Conservation (phyloP, 345 rosid species). For the Eutrema yunnanense region DNA sequence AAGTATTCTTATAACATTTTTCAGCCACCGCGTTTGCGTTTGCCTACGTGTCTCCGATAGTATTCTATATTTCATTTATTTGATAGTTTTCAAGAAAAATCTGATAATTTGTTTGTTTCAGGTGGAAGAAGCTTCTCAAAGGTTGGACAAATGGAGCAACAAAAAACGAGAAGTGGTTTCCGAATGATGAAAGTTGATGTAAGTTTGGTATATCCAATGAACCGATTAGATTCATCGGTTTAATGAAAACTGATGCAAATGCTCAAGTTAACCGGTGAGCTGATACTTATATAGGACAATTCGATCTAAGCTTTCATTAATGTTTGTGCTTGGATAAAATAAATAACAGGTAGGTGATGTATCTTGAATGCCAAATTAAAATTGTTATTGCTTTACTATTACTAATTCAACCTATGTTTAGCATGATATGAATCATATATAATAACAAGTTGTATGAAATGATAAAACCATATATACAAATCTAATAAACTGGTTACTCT, state of each 20-base stretch:
- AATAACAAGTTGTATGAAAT: background rate
- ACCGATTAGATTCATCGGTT: background rate
- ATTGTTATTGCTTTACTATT: background rate
- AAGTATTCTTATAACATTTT: background rate
- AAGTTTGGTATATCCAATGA: background rate
- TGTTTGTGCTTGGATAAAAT: background rate
- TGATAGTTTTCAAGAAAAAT: background rate
- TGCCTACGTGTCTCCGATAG: background rate
- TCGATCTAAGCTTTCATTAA: background rate
- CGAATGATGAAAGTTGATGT: background rate
- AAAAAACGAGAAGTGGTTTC: conserved; percentile 16
- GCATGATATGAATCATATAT: background rate
- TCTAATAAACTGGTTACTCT: too few species aligned
- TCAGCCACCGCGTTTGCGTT: background rate
- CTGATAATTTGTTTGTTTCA: background rate
- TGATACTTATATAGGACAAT: background rate
- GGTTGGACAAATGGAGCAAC: conserved; percentile 26
- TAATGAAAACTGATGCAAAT: background rate
- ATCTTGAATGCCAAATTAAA: background rate
- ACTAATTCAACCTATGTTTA: background rate
- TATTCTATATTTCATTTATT: background rate
- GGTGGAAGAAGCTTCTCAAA: conserved; percentile 35
- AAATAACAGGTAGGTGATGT: background rate
- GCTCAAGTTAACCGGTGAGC: background rate
- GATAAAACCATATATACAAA: too few species aligned